phyloP scores from a whole-genome alignment of 2,329 filamentous ascomycete genomes.

The Botryotinia convoluta region DNA sequence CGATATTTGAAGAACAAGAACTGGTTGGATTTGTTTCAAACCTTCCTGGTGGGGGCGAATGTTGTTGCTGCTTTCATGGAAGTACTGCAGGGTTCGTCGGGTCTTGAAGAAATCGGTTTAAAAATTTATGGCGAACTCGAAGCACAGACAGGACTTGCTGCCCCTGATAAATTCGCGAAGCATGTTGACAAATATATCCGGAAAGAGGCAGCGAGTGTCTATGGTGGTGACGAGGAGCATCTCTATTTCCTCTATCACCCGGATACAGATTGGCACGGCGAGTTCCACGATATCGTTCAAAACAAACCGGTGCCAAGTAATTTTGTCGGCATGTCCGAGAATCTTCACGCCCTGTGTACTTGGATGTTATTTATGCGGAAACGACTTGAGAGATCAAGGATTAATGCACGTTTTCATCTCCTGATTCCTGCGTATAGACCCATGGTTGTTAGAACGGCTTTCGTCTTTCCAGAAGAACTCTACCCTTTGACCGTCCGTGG shows the following conservation, averaged over 20 bases:
- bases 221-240: constrained; percentile 34
- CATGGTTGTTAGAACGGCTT: constrained; percentile 40
- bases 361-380: constrained; percentile 38
- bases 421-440: constrained; percentile 44
- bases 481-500: constrained; percentile 43
- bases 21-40: constrained; percentile 16
- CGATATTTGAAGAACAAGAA: constrained; percentile 21
- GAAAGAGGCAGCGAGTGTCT: constrained; percentile 20
- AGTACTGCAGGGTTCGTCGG: constrained; percentile 16
- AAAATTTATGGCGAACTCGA: constrained; percentile 21
- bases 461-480: constrained; percentile 41
- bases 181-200: constrained; percentile 24
- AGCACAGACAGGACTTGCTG: constrained; percentile 23
- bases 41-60: constrained; percentile 18
- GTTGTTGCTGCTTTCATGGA: constrained; percentile 21
- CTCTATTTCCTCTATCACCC: constrained; percentile 45
- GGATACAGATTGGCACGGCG: constrained; percentile 44
- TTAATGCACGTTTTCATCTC: constrained; percentile 39
- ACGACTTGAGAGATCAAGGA: constrained; percentile 30
- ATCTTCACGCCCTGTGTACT: constrained; percentile 43
- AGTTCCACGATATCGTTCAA: constrained; percentile 42
- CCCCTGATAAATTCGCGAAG: constrained; percentile 24
- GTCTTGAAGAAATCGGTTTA: constrained; percentile 18
- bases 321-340: constrained; percentile 44
- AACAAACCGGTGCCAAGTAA: constrained; percentile 38